phyloP scores from a whole-genome alignment of 495 filamentous ascomycete genomes.

The Penicillium coprophilum region DNA sequence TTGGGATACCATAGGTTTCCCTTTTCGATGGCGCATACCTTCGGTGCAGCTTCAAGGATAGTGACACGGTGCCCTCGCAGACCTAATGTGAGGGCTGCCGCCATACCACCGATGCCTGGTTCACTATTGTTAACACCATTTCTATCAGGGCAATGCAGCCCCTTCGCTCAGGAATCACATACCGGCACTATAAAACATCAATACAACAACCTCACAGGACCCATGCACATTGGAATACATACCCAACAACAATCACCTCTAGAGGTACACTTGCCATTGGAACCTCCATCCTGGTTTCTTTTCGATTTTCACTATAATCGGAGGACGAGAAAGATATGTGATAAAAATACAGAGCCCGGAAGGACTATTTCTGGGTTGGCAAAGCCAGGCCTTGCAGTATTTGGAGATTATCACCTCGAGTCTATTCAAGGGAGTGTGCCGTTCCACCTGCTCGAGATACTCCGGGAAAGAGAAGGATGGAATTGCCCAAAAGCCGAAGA shows the following conservation, averaged over 20 bases:
- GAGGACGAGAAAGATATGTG: too few species aligned
- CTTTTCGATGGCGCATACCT: slow-evolving; percentile 23
- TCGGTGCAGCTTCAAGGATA: slow-evolving; percentile 40
- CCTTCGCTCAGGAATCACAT: slow-evolving; percentile 12
- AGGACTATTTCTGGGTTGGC: background rate
- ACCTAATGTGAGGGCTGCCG: slow-evolving; percentile 61
- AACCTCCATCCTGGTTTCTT: slow-evolving; percentile 22
- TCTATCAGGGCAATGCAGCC: background rate
- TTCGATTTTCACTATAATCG: too few species aligned
- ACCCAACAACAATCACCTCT: slow-evolving; percentile 40
- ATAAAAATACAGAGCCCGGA: too few species aligned
- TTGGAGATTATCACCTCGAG: slow-evolving; percentile 14
- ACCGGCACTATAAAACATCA: slow-evolving; percentile 35
- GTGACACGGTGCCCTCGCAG: slow-evolving; percentile 48
- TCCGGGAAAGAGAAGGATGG: background rate
- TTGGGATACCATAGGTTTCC: background rate
- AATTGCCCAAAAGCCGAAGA: too few species aligned
- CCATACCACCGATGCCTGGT: slow-evolving; percentile 64
- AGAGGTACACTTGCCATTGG: slow-evolving; percentile 30
- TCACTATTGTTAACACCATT: slow-evolving; percentile 1
- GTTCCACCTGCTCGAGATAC: slow-evolving; percentile 24
- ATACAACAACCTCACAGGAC: slow-evolving; percentile 1
- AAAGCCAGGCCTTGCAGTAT: slow-evolving; percentile 11
- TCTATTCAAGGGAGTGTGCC: slow-evolving; percentile 15
- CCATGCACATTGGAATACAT: slow-evolving; percentile 11